Base-by-base conservation (phyloP, 2,329 filamentous ascomycete species). In the Aspergillus thermomutatus region DNA sequence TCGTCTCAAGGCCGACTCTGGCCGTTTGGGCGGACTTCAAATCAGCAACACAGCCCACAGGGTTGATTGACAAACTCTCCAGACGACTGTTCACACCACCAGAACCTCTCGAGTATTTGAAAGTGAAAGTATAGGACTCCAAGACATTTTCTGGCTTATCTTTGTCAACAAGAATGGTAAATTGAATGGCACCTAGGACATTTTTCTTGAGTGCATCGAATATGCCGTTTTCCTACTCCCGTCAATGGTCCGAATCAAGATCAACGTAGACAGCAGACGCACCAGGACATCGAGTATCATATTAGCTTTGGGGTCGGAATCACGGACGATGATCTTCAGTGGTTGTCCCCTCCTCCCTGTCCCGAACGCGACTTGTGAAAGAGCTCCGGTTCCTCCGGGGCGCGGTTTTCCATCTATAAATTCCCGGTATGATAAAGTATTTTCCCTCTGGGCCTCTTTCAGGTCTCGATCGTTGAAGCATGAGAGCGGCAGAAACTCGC, bases 111-210 rank as follows among this genome's bases (percentile, higher is more conserved):
- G 61, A 56, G 59, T 82, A 82, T 21, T 75, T 73, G 64, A 83
- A 78, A 4, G 72, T 74, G 60, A 82, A 82, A 1, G 75, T 79
- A 64, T 82, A 82, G 4, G 72, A 74, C 64, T 83, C 80, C 10
- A 82, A 50, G n/a, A 81, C 72, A 28, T 76, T 66, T 7, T 65
- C 60, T 3, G 71, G 69, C 5, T 68, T 56, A 19, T 73, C 61
- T 21, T 70, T 70, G 57, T 77, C 70, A 28, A 75, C 69, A 55
- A 77, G 73, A 21, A 83, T 72, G 37, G 75, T 78, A 31, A 82
- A 61, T 56, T 81, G 77, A n/a, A 83, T 56, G 2, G 75, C 74
- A 27, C 74, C 71, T 3, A 83, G 71, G 25, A 73, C 68, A 27
- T 75, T 75, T 23, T 69, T 70, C 49, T 72, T 66, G 4, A 83